Evolutionary conservation across 768 basidiomycete species (phyloP).

Genomic region (Clitopilus passeckerianus): DNA sequence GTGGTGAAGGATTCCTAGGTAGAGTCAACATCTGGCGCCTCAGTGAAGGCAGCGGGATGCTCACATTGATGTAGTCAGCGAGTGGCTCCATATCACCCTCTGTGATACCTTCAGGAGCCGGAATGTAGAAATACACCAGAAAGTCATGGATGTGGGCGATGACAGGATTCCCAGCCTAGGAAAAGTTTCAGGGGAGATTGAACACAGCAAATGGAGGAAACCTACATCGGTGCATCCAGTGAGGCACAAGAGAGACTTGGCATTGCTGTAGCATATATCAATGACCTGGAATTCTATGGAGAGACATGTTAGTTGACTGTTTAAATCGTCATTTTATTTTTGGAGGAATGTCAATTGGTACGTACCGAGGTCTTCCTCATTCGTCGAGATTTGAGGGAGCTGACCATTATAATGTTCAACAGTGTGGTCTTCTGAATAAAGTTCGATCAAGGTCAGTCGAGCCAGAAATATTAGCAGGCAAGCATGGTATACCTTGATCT

Average conservation of each 20-base stretch:
- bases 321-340: too few relatives aligned
- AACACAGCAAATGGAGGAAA: neutral
- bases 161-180: slow-evolving; percentile 1
- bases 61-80: neutral
- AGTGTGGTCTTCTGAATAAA: too few relatives aligned
- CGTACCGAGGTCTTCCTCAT: neutral
- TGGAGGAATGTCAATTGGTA: too few relatives aligned
- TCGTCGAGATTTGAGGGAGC: neutral
- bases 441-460: too few relatives aligned
- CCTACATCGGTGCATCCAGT: neutral
- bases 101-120: slow-evolving; percentile 1
- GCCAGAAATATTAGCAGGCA: too few relatives aligned
- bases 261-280: slow-evolving; percentile 14
- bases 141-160: slow-evolving; percentile 1
- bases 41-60: neutral
- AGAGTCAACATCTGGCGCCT: neutral
- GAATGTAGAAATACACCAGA: slow-evolving; percentile 2
- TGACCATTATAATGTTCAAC: neutral
- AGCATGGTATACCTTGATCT: neutral
- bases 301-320: too few relatives aligned
- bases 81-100: neutral
- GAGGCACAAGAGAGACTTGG: neutral
- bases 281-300: slow-evolving; percentile 21
- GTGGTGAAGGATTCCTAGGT: neutral
- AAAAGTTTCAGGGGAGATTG: neutral